Percentiles rank a stretch among this genome's conserved stretches.
phyloP scores from a whole-genome alignment of 1,139 yeast species.

The Pichia sp. region DNA sequence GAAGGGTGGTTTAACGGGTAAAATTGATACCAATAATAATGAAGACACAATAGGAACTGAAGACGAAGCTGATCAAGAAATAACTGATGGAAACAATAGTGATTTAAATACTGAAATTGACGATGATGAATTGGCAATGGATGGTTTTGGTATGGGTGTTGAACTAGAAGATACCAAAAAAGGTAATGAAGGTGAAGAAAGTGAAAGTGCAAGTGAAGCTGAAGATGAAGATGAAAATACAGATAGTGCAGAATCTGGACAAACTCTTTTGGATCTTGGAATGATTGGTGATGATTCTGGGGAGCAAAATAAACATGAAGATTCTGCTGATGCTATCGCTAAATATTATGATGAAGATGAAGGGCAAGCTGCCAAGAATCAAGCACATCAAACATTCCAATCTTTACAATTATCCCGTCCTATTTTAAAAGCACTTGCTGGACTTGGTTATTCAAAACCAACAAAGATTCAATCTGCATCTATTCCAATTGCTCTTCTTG shows the following conservation, averaged over 20 bases:
- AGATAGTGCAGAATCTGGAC: conserved; percentile 24
- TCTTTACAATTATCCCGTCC: conserved; percentile 84
- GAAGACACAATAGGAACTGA: conserved; percentile 27
- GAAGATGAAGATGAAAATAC: conserved; percentile 40
- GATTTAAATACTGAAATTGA: conserved; percentile 29
- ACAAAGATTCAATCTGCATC: conserved; percentile 93
- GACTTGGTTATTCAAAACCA: conserved; percentile 76
- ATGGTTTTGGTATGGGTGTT: conserved; percentile 71
- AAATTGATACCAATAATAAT: conserved; percentile 28
- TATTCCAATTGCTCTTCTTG: conserved; percentile 86
- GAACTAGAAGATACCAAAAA: conserved; percentile 19
- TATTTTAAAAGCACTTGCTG: conserved; percentile 70
- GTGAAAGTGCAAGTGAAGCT: conserved; percentile 29
- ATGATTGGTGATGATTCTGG: conserved; percentile 29
- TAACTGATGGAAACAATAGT: conserved; percentile 31
- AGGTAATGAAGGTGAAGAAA: conserved; percentile 29
- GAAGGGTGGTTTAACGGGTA: conserved; percentile 61
- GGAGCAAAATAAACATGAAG: conserved; percentile 34
- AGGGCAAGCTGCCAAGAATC: conserved; percentile 38
- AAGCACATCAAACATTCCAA: conserved; percentile 60
- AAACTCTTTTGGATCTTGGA: conserved; percentile 25
- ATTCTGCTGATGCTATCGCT: conserved; percentile 66
- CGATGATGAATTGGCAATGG: conserved; percentile 57
- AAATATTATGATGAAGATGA: conserved; percentile 59
- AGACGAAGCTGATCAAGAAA: conserved; percentile 24